These are phyloP conservation scores for Harrya chromipes DNA, from an alignment of 768 basidiomycete species.

Conservation along the genomic window DNA sequence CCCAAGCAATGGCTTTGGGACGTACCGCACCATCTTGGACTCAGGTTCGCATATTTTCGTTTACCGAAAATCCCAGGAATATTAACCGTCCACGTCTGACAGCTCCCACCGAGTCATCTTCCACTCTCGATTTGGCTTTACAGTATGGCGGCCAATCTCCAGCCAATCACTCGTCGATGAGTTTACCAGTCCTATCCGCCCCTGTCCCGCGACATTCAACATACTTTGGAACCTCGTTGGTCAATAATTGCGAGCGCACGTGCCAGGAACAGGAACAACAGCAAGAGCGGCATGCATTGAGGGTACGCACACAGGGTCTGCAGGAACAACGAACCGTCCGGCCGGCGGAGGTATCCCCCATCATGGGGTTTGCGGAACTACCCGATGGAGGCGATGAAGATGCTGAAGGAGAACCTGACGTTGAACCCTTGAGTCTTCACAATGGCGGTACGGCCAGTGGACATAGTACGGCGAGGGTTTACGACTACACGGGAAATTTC, in stretches of 20 bases:
- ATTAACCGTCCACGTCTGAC: conserved; percentile 4
- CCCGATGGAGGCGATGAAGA: conserved; percentile 34
- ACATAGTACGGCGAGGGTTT: conserved; percentile 28
- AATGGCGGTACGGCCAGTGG: conserved; percentile 15
- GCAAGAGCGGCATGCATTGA: conserved; percentile 28
- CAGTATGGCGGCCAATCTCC: conserved; percentile 21
- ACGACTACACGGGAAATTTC: conserved; percentile 21
- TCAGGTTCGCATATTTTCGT: conserved; percentile 25
- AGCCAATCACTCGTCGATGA: conserved; percentile 20
- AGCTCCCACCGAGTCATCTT: conserved; percentile 20
- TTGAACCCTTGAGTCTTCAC: conserved; percentile 28
- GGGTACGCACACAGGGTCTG: conserved; percentile 32
- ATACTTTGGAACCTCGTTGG: conserved; percentile 29
- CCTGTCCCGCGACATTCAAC: conserved; percentile 34
- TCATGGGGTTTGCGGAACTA: conserved; percentile 29
- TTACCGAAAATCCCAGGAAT: not conserved
- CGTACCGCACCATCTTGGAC: conserved; percentile 22
- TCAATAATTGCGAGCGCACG: conserved; percentile 35
- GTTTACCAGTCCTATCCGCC: conserved; percentile 25
- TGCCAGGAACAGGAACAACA: conserved; percentile 39
- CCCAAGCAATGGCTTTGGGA: conserved; percentile 20
- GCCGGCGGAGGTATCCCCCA: conserved; percentile 32
- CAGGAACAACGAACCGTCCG: conserved; percentile 33
- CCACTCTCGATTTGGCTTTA: conserved; percentile 23
- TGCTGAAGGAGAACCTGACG: conserved; percentile 34